phyloP scores from a whole-genome alignment of 225 moss, liverwort and hornwort species.

The Sphagnum contortum region DNA sequence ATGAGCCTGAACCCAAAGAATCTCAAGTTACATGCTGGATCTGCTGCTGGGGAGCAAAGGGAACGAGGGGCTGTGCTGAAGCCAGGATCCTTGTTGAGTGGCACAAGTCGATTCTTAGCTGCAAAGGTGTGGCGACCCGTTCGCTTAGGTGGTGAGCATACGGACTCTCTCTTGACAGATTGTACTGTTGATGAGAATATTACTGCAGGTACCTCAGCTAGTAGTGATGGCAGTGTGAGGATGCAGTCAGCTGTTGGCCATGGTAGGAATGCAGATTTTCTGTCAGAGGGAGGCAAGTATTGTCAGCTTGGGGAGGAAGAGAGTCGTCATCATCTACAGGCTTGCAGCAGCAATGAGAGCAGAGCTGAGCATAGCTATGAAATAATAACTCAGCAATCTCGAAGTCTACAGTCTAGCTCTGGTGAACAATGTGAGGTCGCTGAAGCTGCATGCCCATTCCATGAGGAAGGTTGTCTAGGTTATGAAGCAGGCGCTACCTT shows the following conservation, averaged over 20 bases:
- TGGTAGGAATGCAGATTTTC: background rate
- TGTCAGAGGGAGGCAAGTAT: background rate
- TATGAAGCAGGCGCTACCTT: background rate
- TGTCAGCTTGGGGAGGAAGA: constrained; percentile 1
- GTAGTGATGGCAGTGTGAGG: background rate
- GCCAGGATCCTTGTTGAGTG: constrained; percentile 29
- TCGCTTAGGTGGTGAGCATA: background rate
- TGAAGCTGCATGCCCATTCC: background rate
- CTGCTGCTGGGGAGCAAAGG: constrained; percentile 4
- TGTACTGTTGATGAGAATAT: background rate
- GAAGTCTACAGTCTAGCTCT: too few relatives aligned
- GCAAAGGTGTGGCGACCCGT: constrained; percentile 74
- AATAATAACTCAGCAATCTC: too few relatives aligned
- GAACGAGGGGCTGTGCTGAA: constrained; percentile 20
- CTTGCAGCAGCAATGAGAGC: background rate
- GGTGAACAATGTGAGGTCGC: background rate
- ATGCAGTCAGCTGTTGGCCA: rapidly evolving
- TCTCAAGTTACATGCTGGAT: background rate
- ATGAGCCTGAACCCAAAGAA: constrained; percentile 17
- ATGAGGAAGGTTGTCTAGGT: constrained; percentile 1
- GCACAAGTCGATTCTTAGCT: constrained; percentile 20
- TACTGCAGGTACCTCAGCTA: background rate
- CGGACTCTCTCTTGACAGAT: background rate
- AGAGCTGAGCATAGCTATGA: background rate
- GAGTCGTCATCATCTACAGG: background rate